Base-by-base conservation (phyloP, 2,329 filamentous ascomycete species). In the Nannizziopsis arthrosporioides region DNA sequence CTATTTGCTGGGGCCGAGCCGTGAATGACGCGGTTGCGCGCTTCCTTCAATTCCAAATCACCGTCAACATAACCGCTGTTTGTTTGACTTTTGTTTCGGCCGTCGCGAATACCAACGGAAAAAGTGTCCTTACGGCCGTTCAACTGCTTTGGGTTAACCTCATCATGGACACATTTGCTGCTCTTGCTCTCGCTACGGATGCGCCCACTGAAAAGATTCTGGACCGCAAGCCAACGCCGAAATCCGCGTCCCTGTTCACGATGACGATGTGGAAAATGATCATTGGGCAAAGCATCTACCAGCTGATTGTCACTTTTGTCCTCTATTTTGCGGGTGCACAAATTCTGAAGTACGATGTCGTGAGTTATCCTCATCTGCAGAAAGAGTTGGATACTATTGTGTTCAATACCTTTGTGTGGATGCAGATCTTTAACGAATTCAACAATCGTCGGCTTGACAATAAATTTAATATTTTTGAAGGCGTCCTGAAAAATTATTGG, bases 251-350 rank as follows among this genome's bases (percentile, higher is more conserved):
- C 1, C 71, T 90, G 5, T 92, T 96, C 57, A 93, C 88, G 1
- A 72, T 83, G 31, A 89, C 84, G 14, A 96, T 96, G 90, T 94
- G 90, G 90, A 96, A 96, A 74, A 96, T 96, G 90, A 95, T 96
- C 53, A 76, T 94, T 39, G 90, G 89, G 2, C 88, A 96, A 65
- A 80, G 88, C 1, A 74, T 94, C 50, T 96, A 92, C 65, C 89
- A 96, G 65, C 78, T 96, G 0, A 73, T 73, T 3, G 78, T 81
- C 17, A 84, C 88, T 0, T 83, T 95, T 55, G 73, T 90, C 53
- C 75, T 95, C 18, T 89, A 89, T 69, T 96, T 89, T 57, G 86
- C 77, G 30, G 79, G 75, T 43, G 67, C 66, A 50, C 68, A 60
- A 31, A 79, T 86, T 11, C 72, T 86, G n/a, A 71, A 71, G 7